Conservation (phyloP, 129 eudicot species). For the Helichrysum umbraculigerum region DNA sequence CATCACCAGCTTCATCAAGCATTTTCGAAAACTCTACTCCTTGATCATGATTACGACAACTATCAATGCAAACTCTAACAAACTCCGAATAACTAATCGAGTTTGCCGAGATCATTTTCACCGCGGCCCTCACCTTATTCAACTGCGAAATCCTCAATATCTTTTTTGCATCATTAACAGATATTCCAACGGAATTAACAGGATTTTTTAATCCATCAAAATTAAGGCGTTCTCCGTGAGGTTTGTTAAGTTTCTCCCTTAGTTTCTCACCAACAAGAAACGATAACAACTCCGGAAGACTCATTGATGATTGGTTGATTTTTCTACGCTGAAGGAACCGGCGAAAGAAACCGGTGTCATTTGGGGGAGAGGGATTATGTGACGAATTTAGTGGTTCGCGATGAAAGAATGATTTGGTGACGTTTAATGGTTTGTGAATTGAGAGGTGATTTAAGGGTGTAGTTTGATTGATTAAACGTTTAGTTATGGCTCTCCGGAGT, state of each 20-base stretch:
- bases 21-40: conserved; percentile 60
- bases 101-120: conserved; percentile 45
- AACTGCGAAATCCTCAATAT: conserved; percentile 48
- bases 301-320: conserved; percentile 41
- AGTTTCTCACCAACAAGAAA: conserved; percentile 54
- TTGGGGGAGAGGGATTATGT: conserved; percentile 5
- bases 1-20: conserved; percentile 71
- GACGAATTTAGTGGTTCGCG: conserved; percentile 35
- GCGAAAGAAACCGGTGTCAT: conserved; percentile 42
- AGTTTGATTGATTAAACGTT: conserved; percentile 39
- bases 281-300: conserved; percentile 41
- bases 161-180: conserved; percentile 53
- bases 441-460: conserved; percentile 27
- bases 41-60: conserved; percentile 38
- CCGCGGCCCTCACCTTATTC: conserved; percentile 48
- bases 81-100: conserved; percentile 54
- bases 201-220: conserved; percentile 47
- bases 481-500: conserved; percentile 52
- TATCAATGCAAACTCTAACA: conserved; percentile 43
- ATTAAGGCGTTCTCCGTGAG: conserved; percentile 37
- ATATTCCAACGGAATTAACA: conserved; percentile 25
- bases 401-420: conserved; percentile 31
- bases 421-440: conserved; percentile 20
- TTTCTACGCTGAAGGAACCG: conserved; percentile 51
- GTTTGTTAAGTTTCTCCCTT: conserved; percentile 43